Evolutionary conservation across 2,329 filamentous ascomycete genomes (phyloP).

Genomic region (Cladosporium oxysporum): DNA sequence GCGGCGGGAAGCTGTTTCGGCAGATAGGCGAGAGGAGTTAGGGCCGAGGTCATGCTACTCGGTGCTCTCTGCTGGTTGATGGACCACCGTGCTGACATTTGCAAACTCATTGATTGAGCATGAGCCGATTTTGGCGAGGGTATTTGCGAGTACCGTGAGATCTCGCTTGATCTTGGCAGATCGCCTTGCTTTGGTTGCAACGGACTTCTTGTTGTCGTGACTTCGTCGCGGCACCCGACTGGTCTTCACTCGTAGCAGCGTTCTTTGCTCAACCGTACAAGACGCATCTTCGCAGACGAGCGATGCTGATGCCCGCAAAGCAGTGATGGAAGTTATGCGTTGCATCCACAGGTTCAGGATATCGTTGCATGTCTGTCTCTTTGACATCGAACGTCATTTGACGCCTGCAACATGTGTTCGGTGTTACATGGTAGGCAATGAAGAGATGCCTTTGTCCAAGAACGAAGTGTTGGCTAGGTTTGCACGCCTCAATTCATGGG

Average conservation of each 20-base stretch:
- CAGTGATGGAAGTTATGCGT: neutral
- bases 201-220: neutral
- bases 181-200: neutral
- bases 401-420: neutral
- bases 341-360: neutral
- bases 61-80: neutral
- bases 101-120: neutral
- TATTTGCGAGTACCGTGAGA: neutral
- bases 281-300: neutral
- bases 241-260: too few relatives aligned
- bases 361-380: neutral
- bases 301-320: neutral
- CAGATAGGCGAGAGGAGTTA: conserved; percentile 16
- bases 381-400: neutral
- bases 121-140: neutral
- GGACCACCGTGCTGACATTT: neutral
- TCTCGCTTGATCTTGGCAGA: neutral
- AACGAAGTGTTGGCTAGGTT: neutral
- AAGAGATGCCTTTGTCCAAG: neutral
- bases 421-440: too few relatives aligned
- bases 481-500: neutral
- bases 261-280: neutral
- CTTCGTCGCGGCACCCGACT: too few relatives aligned
- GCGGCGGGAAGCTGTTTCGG: neutral
- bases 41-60: conserved; percentile 3